Conservation (phyloP, 179 eudicot genomes). For the Corrigiola litoralis region DNA sequence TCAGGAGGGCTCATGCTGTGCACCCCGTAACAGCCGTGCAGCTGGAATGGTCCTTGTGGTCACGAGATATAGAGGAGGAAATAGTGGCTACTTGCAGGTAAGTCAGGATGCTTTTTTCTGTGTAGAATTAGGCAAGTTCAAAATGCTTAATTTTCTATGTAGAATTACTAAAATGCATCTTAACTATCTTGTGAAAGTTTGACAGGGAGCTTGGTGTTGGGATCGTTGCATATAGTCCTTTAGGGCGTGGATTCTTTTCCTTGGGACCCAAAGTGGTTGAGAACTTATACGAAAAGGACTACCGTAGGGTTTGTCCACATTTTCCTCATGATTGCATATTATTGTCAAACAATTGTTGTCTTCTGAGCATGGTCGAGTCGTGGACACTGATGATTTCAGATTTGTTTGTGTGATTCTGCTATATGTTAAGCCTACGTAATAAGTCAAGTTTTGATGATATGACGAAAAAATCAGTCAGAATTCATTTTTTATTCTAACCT, state of each 20-base stretch:
- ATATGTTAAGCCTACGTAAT: too few relatives aligned
- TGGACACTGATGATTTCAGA: too few relatives aligned
- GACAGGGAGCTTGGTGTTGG: slow-evolving; percentile 23
- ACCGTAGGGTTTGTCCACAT: slow-evolving; percentile 16
- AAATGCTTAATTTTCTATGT: too few relatives aligned
- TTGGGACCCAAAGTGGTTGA: slow-evolving; percentile 20
- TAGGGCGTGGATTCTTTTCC: slow-evolving; percentile 19
- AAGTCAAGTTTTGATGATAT: too few relatives aligned
- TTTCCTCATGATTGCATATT: too few relatives aligned
- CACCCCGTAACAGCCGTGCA: slow-evolving; percentile 23
- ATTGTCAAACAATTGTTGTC: too few relatives aligned
- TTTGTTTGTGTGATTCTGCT: too few relatives aligned
- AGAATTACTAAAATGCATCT: neutral
- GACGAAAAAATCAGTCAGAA: too few relatives aligned
- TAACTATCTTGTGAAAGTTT: neutral
- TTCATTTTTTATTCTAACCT: too few relatives aligned
- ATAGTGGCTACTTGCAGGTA: slow-evolving; percentile 28
- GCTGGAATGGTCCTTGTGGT: slow-evolving; percentile 38
- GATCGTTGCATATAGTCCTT: slow-evolving; percentile 16
- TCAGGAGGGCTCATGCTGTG: slow-evolving; percentile 19
- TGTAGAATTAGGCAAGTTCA: neutral
- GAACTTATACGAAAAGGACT: neutral
- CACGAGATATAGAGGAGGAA: slow-evolving; percentile 36
- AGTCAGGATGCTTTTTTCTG: neutral
- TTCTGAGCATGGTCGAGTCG: too few relatives aligned